Evolutionary conservation across 2,329 filamentous ascomycete species (phyloP), one percentile per base, ranked within the genome.

Genomic region (Neopestalotiopsis rosae): DNA sequence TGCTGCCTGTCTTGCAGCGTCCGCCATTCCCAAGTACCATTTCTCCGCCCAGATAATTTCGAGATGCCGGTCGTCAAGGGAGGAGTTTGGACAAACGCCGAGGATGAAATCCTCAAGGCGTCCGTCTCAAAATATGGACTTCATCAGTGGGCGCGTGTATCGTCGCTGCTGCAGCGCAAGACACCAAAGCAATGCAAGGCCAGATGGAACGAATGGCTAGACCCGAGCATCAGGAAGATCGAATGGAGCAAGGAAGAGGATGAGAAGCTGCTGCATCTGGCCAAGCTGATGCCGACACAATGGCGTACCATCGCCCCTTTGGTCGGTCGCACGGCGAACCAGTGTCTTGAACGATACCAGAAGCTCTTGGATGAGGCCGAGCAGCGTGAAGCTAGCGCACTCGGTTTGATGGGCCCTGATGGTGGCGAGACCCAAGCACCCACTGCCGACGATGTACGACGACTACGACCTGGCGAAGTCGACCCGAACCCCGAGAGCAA

Each of bases 181-280:
- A 98, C 96, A 40, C 91, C 96, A 65, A 99, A 99, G 85, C 96
- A 99, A 85, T 99, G 96, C 90, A 99, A 99, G 85, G 95, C 96
- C 70, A 89, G 96, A 84, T 99, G 96, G 96, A 91, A 92, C 79
- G 95, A 99, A 88, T 99, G 96, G 95, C 89, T 99, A 74, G 96
- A 99, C 79, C 96, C 96, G 24, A 94, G 93, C 79, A 98, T 99
- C 85, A 93, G 95, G 78, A 99, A 99, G 86, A 96, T 97, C 75
- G 96, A 99, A 84, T 99, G 96, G 95, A 97, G 94, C 79, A 93
- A 96, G 78, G 96, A 99, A 82, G 96, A 99, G 81, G 96, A 99
- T 80, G 96, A 99, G 86, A 98, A 97, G 84, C 87, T 99, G 70
- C 83, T 99, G 76, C 96, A 98, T 78, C 87, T 99, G 77, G 96